Conservation (phyloP, 2,329 filamentous ascomycete species). For the Fusarium papillatum region DNA sequence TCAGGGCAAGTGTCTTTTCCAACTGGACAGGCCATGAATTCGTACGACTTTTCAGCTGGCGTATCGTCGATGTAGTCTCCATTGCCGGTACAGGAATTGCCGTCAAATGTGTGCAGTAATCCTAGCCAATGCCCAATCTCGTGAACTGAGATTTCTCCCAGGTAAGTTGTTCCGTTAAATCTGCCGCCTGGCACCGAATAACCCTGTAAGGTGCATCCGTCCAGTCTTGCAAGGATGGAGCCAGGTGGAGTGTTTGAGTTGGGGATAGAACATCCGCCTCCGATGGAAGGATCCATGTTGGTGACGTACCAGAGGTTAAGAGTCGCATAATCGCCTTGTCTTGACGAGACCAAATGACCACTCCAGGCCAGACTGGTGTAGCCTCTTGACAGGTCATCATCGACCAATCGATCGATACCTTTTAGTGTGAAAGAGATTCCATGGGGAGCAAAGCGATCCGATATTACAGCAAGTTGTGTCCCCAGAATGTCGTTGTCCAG, state of each 20-base stretch:
- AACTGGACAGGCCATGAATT: background rate
- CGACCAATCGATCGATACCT: background rate
- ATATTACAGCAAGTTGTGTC: background rate
- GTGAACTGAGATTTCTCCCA: background rate
- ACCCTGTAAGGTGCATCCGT: background rate
- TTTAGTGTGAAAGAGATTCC: background rate
- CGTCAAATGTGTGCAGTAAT: background rate
- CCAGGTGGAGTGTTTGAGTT: background rate
- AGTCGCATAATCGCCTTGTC: background rate
- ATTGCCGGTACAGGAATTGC: background rate
- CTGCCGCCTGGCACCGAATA: background rate
- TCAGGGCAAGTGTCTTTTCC: constrained; percentile 3
- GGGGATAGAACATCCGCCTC: background rate
- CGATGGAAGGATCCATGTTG: constrained; percentile 2
- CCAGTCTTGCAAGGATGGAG: background rate
- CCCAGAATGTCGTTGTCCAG: background rate
- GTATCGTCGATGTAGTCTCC: background rate
- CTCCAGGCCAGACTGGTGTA: background rate
- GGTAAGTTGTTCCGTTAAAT: background rate
- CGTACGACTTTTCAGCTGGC: background rate
- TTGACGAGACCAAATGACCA: background rate
- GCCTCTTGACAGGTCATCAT: background rate
- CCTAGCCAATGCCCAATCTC: constrained; percentile 5
- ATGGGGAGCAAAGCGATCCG: background rate
- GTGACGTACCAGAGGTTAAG: constrained; percentile 6